These are phyloP conservation scores for Favolaschia claudopus DNA, from an alignment of 768 basidiomycete genomes.

Conservation along the genomic window DNA sequence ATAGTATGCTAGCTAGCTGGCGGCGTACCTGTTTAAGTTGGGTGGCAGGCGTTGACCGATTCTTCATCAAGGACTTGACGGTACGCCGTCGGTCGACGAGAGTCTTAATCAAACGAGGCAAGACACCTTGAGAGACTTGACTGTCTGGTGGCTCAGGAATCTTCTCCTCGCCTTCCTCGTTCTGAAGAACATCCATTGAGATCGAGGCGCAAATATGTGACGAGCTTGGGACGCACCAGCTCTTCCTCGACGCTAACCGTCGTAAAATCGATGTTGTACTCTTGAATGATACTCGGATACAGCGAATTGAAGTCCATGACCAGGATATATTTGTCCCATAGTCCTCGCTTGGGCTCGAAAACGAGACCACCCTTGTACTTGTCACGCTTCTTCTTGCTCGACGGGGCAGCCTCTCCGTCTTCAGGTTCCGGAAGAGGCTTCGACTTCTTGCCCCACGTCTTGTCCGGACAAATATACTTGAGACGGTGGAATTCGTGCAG, in stretches of 20 bases:
- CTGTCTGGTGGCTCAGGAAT: conserved; percentile 87
- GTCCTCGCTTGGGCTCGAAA: conserved; percentile 92
- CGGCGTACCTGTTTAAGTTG: conserved; percentile 82
- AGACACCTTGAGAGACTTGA: conserved; percentile 80
- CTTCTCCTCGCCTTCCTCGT: conserved; percentile 71
- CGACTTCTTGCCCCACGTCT: conserved; percentile 82
- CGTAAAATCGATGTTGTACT: conserved; percentile 99
- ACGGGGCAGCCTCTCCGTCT: conserved; percentile 65
- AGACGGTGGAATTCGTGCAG: conserved; percentile 96
- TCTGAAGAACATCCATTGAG: conserved; percentile 10
- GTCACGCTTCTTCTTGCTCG: conserved; percentile 77
- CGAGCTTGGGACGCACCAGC: conserved; percentile 31
- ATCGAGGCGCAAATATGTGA: not conserved
- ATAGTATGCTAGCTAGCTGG: not conserved
- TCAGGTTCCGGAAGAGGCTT: conserved; percentile 60
- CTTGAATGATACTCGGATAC: conserved; percentile 99
- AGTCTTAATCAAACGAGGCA: conserved; percentile 98
- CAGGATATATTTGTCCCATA: conserved; percentile 96
- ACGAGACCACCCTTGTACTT: conserved; percentile 99
- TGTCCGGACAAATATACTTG: conserved; percentile 97
- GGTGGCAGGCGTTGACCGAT: conserved; percentile 71
- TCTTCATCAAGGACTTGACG: conserved; percentile 96
- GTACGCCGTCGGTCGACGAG: conserved; percentile 89
- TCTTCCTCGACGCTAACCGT: conserved; percentile 82
- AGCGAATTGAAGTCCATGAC: conserved; percentile 99